Conservation (phyloP, 495 filamentous ascomycete species). For the Rostrohypoxylon terebratum region DNA sequence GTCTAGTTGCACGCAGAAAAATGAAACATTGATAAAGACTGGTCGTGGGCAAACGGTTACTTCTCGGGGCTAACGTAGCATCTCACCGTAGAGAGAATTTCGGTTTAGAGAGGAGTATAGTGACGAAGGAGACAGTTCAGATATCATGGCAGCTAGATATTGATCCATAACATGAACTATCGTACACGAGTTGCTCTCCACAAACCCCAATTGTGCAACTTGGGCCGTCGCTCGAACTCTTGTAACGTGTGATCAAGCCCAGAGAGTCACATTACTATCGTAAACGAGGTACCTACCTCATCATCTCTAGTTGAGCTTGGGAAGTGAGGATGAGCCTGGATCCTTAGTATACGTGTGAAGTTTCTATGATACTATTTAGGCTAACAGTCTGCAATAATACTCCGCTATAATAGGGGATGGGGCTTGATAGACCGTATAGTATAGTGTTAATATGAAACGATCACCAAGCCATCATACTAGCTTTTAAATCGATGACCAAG, state of each 20-base stretch:
- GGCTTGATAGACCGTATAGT: too few relatives aligned
- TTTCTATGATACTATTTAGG: neutral
- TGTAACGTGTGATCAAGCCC: neutral
- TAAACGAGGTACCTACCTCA: neutral
- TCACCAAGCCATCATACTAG: neutral
- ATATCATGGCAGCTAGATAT: too few relatives aligned
- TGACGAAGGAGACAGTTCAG: too few relatives aligned
- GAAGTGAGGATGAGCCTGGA: neutral
- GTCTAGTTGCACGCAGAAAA: too few relatives aligned
- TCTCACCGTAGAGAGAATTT: too few relatives aligned
- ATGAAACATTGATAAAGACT: too few relatives aligned
- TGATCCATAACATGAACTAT: too few relatives aligned
- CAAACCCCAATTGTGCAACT: neutral
- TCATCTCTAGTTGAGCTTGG: too few relatives aligned
- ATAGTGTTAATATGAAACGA: neutral
- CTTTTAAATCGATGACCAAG: too few relatives aligned
- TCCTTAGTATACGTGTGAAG: neutral
- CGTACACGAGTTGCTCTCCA: neutral
- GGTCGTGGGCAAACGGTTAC: too few relatives aligned
- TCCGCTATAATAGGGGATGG: neutral
- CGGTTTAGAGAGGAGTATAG: too few relatives aligned
- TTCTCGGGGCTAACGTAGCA: too few relatives aligned
- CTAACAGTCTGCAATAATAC: neutral
- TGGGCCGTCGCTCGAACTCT: neutral
- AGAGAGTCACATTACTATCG: neutral